Percentiles rank a stretch among this genome's conserved stretches.
Conservation (phyloP, 257 asterid species). For the Scutellaria galericulata region DNA sequence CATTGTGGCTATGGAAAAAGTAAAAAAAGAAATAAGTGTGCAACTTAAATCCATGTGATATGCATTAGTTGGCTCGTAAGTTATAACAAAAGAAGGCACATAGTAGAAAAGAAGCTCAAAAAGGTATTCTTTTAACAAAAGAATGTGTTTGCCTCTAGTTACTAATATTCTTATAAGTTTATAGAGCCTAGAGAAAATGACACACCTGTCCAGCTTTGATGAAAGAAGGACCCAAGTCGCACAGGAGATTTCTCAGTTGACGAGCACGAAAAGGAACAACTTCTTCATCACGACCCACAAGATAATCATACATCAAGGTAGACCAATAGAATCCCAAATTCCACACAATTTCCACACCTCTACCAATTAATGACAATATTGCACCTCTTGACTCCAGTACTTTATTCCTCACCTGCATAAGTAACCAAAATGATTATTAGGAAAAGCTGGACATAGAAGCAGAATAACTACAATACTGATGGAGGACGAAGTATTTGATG, state of each 20-base stretch:
- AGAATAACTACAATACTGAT: slow-evolving; percentile 13
- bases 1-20: neutral
- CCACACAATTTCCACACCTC: slow-evolving; percentile 97
- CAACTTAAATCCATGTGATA: slow-evolving; percentile 2
- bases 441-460: slow-evolving; percentile 11
- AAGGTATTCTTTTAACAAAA: neutral
- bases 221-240: slow-evolving; percentile 98
- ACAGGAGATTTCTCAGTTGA: slow-evolving; percentile 88
- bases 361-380: slow-evolving; percentile 75
- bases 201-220: slow-evolving; percentile 99
- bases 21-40: neutral
- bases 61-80: neutral
- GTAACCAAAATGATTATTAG: slow-evolving; percentile 25
- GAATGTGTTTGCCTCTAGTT: neutral
- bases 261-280: slow-evolving; percentile 99
- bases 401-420: slow-evolving; percentile 75
- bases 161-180: slow-evolving; percentile 13
- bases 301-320: slow-evolving; percentile 72
- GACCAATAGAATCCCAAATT: slow-evolving; percentile 95
- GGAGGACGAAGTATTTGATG: slow-evolving; percentile 10
- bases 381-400: slow-evolving; percentile 94
- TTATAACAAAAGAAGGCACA: neutral
- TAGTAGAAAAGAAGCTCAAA: neutral
- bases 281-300: slow-evolving; percentile 95
- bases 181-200: slow-evolving; percentile 26